Conservation (phyloP, 2,329 filamentous ascomycete genomes). For the Dactylonectria estremocensis region DNA sequence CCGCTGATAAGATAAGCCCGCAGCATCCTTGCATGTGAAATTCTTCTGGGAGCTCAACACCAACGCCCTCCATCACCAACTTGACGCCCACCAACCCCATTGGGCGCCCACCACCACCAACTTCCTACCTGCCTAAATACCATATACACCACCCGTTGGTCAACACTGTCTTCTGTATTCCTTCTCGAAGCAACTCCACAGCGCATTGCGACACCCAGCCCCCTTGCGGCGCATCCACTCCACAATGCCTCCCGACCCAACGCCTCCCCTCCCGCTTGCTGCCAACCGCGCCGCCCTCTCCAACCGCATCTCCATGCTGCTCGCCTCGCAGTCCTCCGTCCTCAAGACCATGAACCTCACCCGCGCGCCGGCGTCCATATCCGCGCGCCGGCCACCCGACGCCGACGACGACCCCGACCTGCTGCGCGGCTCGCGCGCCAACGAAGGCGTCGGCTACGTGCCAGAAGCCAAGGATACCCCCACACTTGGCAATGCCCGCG, state of each 20-base stretch:
- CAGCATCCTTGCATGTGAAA: slow-evolving; percentile 43
- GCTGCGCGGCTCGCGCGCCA: slow-evolving; percentile 45
- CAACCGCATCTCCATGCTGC: slow-evolving; percentile 60
- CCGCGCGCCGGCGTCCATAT: slow-evolving; percentile 27
- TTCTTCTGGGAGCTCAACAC: slow-evolving; percentile 39
- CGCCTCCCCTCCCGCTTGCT: slow-evolving; percentile 54
- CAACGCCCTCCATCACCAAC: slow-evolving; percentile 34
- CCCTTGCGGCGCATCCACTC: background rate
- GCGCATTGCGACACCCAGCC: slow-evolving; percentile 2
- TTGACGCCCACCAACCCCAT: background rate
- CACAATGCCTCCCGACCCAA: slow-evolving; percentile 43
- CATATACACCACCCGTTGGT: too few relatives aligned
- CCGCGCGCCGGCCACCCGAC: slow-evolving; percentile 16
- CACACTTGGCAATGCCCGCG: slow-evolving; percentile 43
- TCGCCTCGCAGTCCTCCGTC: slow-evolving; percentile 54
- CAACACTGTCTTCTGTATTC: background rate
- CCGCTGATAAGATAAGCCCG: slow-evolving; percentile 43
- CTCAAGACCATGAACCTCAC: slow-evolving; percentile 51
- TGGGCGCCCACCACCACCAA: background rate
- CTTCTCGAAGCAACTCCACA: background rate
- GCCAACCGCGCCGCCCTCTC: slow-evolving; percentile 56
- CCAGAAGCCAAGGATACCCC: slow-evolving; percentile 44
- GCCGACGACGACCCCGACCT: slow-evolving; percentile 48
- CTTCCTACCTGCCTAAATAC: too few relatives aligned
- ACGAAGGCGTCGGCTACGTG: slow-evolving; percentile 61